Evolutionary conservation across 1,284 basidiomycete genomes (phyloP).

Genomic region (Trichosporon sp.): DNA sequence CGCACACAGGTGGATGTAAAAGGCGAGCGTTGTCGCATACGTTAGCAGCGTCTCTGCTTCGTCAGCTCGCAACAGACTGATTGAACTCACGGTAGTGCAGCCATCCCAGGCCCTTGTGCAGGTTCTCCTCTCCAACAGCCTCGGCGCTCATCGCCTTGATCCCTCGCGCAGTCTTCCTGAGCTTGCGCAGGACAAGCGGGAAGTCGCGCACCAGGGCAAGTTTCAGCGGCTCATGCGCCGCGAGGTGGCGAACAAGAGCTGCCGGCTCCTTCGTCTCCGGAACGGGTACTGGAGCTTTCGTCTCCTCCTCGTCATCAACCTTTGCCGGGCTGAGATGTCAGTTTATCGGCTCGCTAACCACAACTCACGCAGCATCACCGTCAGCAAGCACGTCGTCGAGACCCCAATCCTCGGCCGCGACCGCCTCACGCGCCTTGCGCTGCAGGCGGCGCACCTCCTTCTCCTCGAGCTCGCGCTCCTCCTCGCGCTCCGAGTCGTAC

Average conservation of each 20-base stretch:
- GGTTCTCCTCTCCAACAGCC: slow-evolving; percentile 31
- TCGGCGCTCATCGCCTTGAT: slow-evolving; percentile 39
- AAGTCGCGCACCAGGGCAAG: slow-evolving; percentile 54
- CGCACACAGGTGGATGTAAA: slow-evolving; percentile 84
- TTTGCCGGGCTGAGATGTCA: neutral
- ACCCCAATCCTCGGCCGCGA: slow-evolving; percentile 73
- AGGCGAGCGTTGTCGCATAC: slow-evolving; percentile 84
- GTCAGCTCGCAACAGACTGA: neutral
- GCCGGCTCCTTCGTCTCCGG: slow-evolving; percentile 43
- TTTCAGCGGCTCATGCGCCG: slow-evolving; percentile 71
- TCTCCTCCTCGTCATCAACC: slow-evolving; percentile 9
- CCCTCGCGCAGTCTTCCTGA: slow-evolving; percentile 44
- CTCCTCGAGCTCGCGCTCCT: slow-evolving; percentile 22
- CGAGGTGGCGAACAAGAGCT: slow-evolving; percentile 65
- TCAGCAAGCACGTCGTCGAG: slow-evolving; percentile 58
- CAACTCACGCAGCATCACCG: slow-evolving; percentile 36
- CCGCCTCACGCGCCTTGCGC: slow-evolving; percentile 62
- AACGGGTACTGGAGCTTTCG: slow-evolving; percentile 15
- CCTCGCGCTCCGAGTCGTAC: slow-evolving; percentile 51
- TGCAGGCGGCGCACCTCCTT: slow-evolving; percentile 62
- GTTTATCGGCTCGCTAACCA: neutral
- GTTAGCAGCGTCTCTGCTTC: slow-evolving; percentile 75
- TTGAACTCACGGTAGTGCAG: slow-evolving; percentile 46
- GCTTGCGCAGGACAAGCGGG: slow-evolving; percentile 48
- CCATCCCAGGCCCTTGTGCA: slow-evolving; percentile 48